phyloP scores from a whole-genome alignment of 78 protist species.

The Dictyostelium purpureum region DNA sequence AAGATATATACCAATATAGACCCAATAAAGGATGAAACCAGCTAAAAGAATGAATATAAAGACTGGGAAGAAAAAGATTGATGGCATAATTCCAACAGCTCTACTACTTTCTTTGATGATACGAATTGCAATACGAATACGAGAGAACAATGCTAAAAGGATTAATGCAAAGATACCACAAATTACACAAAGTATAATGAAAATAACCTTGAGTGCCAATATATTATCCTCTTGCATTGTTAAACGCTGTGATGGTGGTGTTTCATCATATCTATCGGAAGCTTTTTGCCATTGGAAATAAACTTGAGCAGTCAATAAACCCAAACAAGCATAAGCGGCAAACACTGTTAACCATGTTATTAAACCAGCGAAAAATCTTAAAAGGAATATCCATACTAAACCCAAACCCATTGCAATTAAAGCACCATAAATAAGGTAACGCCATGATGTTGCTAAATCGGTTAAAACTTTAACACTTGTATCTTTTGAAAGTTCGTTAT shows the following conservation, averaged over 20 bases:
- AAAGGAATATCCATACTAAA: constrained; percentile 67
- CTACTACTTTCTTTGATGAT: constrained; percentile 84
- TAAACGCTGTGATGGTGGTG: constrained; percentile 5
- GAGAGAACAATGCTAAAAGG: constrained; percentile 26
- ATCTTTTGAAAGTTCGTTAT: not conserved
- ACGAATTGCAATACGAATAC: constrained; percentile 82
- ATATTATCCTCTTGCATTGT: constrained; percentile 42
- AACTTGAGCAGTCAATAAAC: constrained; percentile 19
- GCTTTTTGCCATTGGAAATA: constrained; percentile 64
- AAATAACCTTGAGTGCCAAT: constrained; percentile 56
- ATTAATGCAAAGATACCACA: constrained; percentile 52
- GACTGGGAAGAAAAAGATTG: constrained; percentile 84
- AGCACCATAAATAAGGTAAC: constrained; percentile 54
- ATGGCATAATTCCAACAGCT: constrained; percentile 84
- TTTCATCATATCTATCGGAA: not conserved
- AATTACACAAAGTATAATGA: constrained; percentile 36
- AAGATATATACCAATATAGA: constrained; percentile 20
- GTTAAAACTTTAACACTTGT: constrained; percentile 2
- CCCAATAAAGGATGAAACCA: constrained; percentile 81
- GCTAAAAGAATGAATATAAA: constrained; percentile 5
- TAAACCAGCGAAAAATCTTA: constrained; percentile 83
- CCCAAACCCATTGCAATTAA: constrained; percentile 67
- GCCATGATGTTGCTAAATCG: constrained; percentile 46
- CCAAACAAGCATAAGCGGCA: constrained; percentile 17
- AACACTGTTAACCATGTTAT: constrained; percentile 83